phyloP scores from a whole-genome alignment of 805 yeast species.

The Danielia reshetovae region DNA sequence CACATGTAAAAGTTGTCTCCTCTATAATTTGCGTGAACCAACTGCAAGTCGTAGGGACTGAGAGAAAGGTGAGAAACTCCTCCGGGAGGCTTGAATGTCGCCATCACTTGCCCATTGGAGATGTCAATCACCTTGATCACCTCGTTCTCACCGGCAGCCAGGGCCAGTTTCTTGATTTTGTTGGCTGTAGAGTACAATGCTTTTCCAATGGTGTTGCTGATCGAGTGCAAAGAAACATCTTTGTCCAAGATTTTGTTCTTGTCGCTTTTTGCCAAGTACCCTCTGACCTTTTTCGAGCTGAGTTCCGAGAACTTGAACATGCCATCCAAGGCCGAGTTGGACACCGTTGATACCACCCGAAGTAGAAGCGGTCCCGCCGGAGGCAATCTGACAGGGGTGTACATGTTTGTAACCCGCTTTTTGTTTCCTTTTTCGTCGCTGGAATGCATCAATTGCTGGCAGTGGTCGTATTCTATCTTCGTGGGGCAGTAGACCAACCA shows the following conservation, averaged over 20 bases:
- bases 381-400: slow-evolving; percentile 43
- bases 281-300: slow-evolving; percentile 41
- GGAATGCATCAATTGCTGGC: slow-evolving; percentile 24
- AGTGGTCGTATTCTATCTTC: slow-evolving; percentile 24
- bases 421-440: slow-evolving; percentile 6
- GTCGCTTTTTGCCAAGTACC: slow-evolving; percentile 25
- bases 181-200: slow-evolving; percentile 33
- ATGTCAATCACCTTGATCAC: slow-evolving; percentile 48
- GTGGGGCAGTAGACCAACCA: slow-evolving; percentile 49
- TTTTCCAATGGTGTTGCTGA: slow-evolving; percentile 30
- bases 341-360: slow-evolving; percentile 45
- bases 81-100: slow-evolving; percentile 53
- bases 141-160: slow-evolving; percentile 24
- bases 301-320: slow-evolving; percentile 46
- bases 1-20: slow-evolving; percentile 65
- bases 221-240: slow-evolving; percentile 26
- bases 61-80: slow-evolving; percentile 59
- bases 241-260: slow-evolving; percentile 13
- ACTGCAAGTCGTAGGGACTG: slow-evolving; percentile 56
- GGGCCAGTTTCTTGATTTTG: slow-evolving; percentile 17
- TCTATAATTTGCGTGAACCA: slow-evolving; percentile 50
- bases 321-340: slow-evolving; percentile 52
- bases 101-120: slow-evolving; percentile 32
- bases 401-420: slow-evolving; percentile 7
- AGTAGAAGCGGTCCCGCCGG: slow-evolving; percentile 44